Percentiles rank a stretch among this genome's conserved stretches.
Conservation (phyloP, 345 rosid species). For the Luvunga scandens region DNA sequence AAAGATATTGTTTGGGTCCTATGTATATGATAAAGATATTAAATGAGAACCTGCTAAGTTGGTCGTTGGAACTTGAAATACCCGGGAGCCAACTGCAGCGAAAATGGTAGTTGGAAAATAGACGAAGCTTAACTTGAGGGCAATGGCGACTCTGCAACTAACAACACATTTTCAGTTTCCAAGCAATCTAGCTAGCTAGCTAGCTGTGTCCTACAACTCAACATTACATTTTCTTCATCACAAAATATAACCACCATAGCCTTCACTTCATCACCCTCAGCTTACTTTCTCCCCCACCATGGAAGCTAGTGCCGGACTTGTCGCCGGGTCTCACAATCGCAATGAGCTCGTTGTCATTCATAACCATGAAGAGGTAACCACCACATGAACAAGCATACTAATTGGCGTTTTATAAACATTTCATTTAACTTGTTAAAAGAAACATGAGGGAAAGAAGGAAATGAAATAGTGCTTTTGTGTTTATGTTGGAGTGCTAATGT, state of each 20-base stretch:
- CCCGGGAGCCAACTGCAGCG: slow-evolving; percentile 5
- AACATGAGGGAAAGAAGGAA: too few relatives aligned
- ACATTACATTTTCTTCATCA: slow-evolving; percentile 12
- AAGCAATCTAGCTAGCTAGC: not conserved
- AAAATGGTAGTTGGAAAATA: slow-evolving; percentile 34
- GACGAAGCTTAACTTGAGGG: slow-evolving; percentile 86
- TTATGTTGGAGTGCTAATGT: not conserved
- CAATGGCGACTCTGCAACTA: slow-evolving; percentile 93
- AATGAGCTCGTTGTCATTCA: slow-evolving; percentile 98
- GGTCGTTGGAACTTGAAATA: slow-evolving; percentile 18
- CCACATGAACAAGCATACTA: not conserved
- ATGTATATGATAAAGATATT: not conserved
- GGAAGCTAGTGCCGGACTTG: slow-evolving; percentile 99
- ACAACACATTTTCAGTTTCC: slow-evolving; percentile 25
- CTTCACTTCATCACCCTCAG: slow-evolving; percentile 13
- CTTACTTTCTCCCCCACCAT: slow-evolving; percentile 28
- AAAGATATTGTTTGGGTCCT: too few relatives aligned
- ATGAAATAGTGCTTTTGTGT: too few relatives aligned
- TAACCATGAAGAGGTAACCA: slow-evolving; percentile 84
- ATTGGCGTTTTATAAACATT: too few relatives aligned
- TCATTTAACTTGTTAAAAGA: not conserved
- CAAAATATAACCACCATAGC: slow-evolving; percentile 28
- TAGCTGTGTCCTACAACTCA: slow-evolving; percentile 15
- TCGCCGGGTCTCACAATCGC: slow-evolving; percentile 98
- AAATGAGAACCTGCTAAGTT: not conserved